Conservation (phyloP, 2,329 filamentous ascomycete genomes). For the Nothophaeocryptopus gaeumannii region DNA sequence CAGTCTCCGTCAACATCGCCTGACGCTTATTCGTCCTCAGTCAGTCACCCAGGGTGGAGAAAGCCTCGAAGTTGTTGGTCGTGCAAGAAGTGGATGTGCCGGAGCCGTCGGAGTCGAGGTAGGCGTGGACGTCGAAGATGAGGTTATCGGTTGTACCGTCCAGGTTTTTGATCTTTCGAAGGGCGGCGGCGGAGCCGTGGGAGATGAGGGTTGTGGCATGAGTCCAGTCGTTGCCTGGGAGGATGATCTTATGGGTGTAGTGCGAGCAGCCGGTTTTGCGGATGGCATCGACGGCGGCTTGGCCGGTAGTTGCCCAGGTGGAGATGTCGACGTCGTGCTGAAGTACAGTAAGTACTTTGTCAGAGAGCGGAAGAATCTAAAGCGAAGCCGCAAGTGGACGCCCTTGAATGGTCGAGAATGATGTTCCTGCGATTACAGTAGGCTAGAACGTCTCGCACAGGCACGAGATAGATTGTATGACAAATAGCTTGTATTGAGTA, state of each 20-base stretch:
- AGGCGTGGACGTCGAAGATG: slow-evolving; percentile 44
- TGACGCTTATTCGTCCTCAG: slow-evolving; percentile 37
- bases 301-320: slow-evolving; percentile 59
- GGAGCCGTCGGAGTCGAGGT: slow-evolving; percentile 42
- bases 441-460: not conserved
- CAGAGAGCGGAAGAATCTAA: not conserved
- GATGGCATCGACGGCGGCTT: slow-evolving; percentile 64
- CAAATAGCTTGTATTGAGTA: slow-evolving; percentile 11
- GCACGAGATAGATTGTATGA: slow-evolving; percentile 8
- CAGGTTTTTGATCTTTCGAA: slow-evolving; percentile 28
- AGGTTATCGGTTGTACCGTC: slow-evolving; percentile 33
- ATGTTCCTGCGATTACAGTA: not conserved
- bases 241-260: slow-evolving; percentile 60
- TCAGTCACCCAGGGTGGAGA: slow-evolving; percentile 38
- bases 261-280: slow-evolving; percentile 57
- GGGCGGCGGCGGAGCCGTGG: slow-evolving; percentile 30
- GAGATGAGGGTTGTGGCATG: slow-evolving; percentile 26
- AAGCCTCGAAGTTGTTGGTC: slow-evolving; percentile 35
- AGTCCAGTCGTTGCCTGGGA: slow-evolving; percentile 59
- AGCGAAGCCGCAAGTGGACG: no score
- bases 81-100: slow-evolving; percentile 37
- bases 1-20: slow-evolving; percentile 43
- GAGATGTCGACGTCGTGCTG: slow-evolving; percentile 45
- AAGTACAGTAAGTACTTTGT: slow-evolving; percentile 29
- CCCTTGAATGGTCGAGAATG: no score